Evolutionary conservation across 495 filamentous ascomycete genomes (phyloP).

Genomic region (Oleoguttula mirabilis): DNA sequence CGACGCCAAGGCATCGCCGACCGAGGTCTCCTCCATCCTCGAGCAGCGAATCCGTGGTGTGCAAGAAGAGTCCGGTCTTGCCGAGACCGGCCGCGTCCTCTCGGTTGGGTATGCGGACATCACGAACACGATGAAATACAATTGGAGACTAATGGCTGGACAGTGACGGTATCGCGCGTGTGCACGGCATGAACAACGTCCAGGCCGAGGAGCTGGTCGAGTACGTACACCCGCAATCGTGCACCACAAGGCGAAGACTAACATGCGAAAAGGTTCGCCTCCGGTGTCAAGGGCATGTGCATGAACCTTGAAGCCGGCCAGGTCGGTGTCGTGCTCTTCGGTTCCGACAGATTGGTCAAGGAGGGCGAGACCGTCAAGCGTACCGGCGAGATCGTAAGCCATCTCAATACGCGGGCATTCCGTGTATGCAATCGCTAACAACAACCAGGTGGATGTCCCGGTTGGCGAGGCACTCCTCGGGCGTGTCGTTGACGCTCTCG

Average conservation of each 20-base stretch:
- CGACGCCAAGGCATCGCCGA: constrained; percentile 89
- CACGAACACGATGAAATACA: constrained; percentile 41
- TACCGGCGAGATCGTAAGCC: constrained; percentile 94
- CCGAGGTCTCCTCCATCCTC: constrained; percentile 97
- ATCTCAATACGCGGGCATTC: not conserved
- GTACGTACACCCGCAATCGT: constrained; percentile 49
- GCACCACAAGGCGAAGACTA: constrained; percentile 27
- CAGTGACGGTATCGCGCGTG: constrained; percentile 99
- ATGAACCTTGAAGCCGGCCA: constrained; percentile 99
- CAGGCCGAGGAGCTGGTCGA: constrained; percentile 99
- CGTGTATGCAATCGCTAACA: constrained; percentile 16
- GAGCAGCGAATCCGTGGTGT: constrained; percentile 98
- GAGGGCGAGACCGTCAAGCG: constrained; percentile 99
- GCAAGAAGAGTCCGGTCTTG: constrained; percentile 87
- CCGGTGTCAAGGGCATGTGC: constrained; percentile 99
- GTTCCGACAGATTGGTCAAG: constrained; percentile 98
- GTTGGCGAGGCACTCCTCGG: constrained; percentile 87
- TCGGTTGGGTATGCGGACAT: constrained; percentile 79
- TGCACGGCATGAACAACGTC: constrained; percentile 99
- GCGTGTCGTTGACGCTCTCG: constrained; percentile 95
- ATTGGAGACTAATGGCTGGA: constrained; percentile 32
- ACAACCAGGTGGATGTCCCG: constrained; percentile 78
- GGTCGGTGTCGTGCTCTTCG: constrained; percentile 99
- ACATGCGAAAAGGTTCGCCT: constrained; percentile 63
- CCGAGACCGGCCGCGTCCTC: constrained; percentile 96